phyloP scores from a whole-genome alignment of 345 rosid species.

The Acer campestre region DNA sequence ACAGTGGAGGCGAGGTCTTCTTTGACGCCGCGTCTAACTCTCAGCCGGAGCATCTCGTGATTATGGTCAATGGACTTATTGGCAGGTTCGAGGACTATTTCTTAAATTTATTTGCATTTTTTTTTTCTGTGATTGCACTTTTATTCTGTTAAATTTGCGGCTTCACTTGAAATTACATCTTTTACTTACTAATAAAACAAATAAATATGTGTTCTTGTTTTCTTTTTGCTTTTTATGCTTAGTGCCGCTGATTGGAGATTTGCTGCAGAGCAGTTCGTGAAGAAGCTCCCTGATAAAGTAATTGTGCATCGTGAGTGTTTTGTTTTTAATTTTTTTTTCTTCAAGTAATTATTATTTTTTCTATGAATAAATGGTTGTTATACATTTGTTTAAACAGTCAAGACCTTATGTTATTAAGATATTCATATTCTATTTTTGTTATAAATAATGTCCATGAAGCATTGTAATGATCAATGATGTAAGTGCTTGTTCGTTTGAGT shows the following conservation, averaged over 20 bases:
- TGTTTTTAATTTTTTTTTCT: background rate
- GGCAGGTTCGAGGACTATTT: conserved; percentile 55
- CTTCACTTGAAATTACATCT: too few species aligned
- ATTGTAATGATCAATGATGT: background rate
- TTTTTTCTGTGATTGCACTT: background rate
- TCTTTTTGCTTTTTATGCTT: conserved; percentile 11
- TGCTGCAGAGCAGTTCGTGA: conserved; percentile 87
- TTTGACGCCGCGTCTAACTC: conserved; percentile 42
- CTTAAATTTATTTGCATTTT: background rate
- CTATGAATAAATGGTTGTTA: too few species aligned
- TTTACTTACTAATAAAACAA: too few species aligned
- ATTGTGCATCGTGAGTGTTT: conserved; percentile 78
- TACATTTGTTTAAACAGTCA: background rate
- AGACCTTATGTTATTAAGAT: too few species aligned
- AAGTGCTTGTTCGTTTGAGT: background rate
- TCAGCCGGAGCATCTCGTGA: conserved; percentile 69
- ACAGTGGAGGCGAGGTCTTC: conserved; percentile 69
- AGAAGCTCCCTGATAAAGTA: conserved; percentile 78
- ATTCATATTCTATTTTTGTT: too few species aligned
- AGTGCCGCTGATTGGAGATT: conserved; percentile 93
- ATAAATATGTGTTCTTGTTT: background rate
- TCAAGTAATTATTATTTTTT: too few species aligned
- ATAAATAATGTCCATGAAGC: background rate
- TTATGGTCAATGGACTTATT: conserved; percentile 83
- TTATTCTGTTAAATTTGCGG: background rate